phyloP scores from a whole-genome alignment of 2,329 filamentous ascomycete genomes.

The Talaromyces sp. region DNA sequence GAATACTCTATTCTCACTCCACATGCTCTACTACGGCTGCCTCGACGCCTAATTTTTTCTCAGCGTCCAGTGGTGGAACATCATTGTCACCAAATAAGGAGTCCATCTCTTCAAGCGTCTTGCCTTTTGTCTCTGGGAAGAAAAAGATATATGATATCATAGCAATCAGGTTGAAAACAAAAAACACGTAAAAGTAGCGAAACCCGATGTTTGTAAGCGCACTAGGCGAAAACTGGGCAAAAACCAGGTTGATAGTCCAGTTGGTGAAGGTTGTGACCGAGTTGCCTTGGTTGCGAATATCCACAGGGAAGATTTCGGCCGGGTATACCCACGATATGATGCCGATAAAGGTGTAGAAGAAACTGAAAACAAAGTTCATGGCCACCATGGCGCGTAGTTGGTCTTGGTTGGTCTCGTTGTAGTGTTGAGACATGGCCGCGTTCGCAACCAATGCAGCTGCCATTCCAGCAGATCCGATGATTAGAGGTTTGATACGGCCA shows the following conservation, averaged over 20 bases:
- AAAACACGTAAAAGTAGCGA: slow-evolving; percentile 47
- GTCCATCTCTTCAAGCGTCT: slow-evolving; percentile 28
- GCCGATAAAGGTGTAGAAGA: slow-evolving; percentile 42
- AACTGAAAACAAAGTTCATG: slow-evolving; percentile 44
- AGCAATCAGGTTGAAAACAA: slow-evolving; percentile 45
- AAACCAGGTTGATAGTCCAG: slow-evolving; percentile 44
- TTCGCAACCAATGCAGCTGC: slow-evolving; percentile 35
- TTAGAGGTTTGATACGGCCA: slow-evolving; percentile 46
- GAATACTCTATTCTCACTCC: too few species aligned
- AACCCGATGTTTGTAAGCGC: slow-evolving; percentile 42
- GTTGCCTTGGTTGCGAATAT: slow-evolving; percentile 38
- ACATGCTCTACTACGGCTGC: too few species aligned
- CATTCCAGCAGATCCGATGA: slow-evolving; percentile 42
- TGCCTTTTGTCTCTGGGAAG: slow-evolving; percentile 27
- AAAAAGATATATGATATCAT: slow-evolving; percentile 30
- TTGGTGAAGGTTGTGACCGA: slow-evolving; percentile 42
- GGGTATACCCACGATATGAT: slow-evolving; percentile 46
- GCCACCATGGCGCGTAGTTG: slow-evolving; percentile 40
- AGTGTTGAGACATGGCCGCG: slow-evolving; percentile 36
- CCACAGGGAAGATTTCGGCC: slow-evolving; percentile 43
- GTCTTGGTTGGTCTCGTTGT: slow-evolving; percentile 17
- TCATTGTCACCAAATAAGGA: slow-evolving; percentile 18
- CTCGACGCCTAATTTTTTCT: too few species aligned
- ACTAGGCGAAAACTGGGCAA: slow-evolving; percentile 46
- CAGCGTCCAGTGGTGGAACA: too few species aligned